These are phyloP conservation scores for Suillus subaureus DNA, from an alignment of 768 basidiomycete species.

Conservation along the genomic window DNA sequence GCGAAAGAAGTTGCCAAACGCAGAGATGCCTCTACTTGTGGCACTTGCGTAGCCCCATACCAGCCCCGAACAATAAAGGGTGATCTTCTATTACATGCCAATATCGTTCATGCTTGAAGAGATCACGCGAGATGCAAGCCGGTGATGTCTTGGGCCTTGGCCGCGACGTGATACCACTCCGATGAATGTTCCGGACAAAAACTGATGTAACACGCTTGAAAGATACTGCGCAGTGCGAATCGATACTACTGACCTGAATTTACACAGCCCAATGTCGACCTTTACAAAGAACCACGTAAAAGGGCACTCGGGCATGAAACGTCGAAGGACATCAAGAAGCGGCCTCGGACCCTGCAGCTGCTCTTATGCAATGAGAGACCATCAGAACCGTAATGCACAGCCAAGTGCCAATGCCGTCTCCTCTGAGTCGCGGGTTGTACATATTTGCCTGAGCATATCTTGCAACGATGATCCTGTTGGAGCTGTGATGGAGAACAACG, in stretches of 20 bases:
- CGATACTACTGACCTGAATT: constrained; percentile 26
- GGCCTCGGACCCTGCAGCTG: neutral
- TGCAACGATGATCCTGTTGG: constrained; percentile 21
- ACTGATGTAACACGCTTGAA: constrained; percentile 23
- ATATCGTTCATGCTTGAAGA: constrained; percentile 34
- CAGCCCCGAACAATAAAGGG: constrained; percentile 22
- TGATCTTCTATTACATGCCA: constrained; percentile 28
- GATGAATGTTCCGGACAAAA: constrained; percentile 20
- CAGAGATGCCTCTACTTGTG: constrained; percentile 29
- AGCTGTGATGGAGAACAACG: constrained; percentile 28
- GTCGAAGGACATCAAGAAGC: constrained; percentile 13
- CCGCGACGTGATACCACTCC: neutral
- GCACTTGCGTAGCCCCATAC: constrained; percentile 25
- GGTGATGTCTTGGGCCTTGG: neutral
- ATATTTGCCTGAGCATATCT: constrained; percentile 25
- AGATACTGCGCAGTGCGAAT: neutral
- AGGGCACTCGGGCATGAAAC: constrained; percentile 31
- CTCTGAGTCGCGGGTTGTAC: constrained; percentile 13
- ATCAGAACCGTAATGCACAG: neutral
- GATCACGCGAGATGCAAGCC: constrained; percentile 22
- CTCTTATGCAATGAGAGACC: neutral
- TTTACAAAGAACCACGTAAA: constrained; percentile 22
- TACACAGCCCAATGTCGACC: constrained; percentile 21
- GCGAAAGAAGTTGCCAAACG: constrained; percentile 27
- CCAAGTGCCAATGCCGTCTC: constrained; percentile 14